Conservation (phyloP, 768 basidiomycete species). For the Russula griseocarnosa region DNA sequence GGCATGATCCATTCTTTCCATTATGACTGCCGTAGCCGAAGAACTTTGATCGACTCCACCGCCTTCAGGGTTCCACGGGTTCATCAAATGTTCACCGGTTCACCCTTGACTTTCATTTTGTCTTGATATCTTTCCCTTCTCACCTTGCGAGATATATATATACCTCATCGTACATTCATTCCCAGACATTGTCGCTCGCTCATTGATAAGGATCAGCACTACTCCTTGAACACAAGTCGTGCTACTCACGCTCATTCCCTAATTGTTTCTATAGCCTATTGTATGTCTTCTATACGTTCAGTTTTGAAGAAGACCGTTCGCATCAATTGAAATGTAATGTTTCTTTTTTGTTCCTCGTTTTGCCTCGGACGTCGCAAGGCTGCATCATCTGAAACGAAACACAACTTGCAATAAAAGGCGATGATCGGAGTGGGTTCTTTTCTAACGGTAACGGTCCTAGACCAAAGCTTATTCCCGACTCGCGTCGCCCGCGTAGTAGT, state of each 20-base stretch:
- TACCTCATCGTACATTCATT: not conserved
- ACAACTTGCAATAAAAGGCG: not conserved
- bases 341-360: not conserved
- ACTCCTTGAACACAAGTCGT: not conserved
- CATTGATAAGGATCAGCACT: slow-evolving; percentile 1
- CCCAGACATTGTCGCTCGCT: not conserved
- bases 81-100: not conserved
- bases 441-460: no score
- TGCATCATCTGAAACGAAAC: no score
- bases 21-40: not conserved
- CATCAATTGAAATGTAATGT: not conserved
- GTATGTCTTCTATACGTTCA: not conserved
- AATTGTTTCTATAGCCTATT: not conserved
- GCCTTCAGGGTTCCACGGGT: not conserved
- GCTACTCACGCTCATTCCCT: not conserved
- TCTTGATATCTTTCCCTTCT: not conserved
- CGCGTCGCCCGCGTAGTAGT: no score
- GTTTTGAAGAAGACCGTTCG: no score
- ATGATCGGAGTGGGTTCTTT: not conserved
- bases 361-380: not conserved
- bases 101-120: not conserved
- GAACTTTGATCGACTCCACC: not conserved
- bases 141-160: not conserved
- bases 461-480: no score
- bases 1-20: not conserved